These are phyloP conservation scores for Pestalotiopsis sp. DNA, from an alignment of 2,329 filamentous ascomycete genomes.

Conservation along the genomic window DNA sequence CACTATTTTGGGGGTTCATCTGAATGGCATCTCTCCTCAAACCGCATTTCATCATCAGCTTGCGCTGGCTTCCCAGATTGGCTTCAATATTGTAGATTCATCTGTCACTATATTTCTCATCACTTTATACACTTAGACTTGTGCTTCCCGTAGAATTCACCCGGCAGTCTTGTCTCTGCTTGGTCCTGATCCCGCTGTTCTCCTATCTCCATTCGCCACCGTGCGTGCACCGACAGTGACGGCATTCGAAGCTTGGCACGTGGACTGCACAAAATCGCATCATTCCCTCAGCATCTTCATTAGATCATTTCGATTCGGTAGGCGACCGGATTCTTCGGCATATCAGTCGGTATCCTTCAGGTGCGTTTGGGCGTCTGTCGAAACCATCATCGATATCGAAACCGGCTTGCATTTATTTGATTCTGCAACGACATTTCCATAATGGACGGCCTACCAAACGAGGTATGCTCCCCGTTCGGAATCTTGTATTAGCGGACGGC, in stretches of 20 bases:
- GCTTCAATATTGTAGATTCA: not conserved
- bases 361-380: too few relatives aligned
- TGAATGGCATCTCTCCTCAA: not conserved
- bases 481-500: not conserved
- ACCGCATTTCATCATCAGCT: not conserved
- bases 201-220: not conserved
- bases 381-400: too few relatives aligned
- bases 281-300: not conserved
- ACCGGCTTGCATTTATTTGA: too few relatives aligned
- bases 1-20: not conserved
- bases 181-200: not conserved
- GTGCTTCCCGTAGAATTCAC: not conserved
- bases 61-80: not conserved
- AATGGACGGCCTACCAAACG: constrained; percentile 36
- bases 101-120: not conserved
- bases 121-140: not conserved
- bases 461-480: constrained; percentile 24
- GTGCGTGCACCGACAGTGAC: not conserved
- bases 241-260: not conserved
- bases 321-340: too few relatives aligned
- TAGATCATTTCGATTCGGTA: too few relatives aligned
- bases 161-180: not conserved
- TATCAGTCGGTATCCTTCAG: too few relatives aligned
- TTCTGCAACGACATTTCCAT: not conserved
- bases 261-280: not conserved